Percentiles rank a stretch among this genome's conserved stretches.
Evolutionary conservation across 2,329 filamentous ascomycete genomes (phyloP).

Genomic region (Pseudogymnoascus sp.): DNA sequence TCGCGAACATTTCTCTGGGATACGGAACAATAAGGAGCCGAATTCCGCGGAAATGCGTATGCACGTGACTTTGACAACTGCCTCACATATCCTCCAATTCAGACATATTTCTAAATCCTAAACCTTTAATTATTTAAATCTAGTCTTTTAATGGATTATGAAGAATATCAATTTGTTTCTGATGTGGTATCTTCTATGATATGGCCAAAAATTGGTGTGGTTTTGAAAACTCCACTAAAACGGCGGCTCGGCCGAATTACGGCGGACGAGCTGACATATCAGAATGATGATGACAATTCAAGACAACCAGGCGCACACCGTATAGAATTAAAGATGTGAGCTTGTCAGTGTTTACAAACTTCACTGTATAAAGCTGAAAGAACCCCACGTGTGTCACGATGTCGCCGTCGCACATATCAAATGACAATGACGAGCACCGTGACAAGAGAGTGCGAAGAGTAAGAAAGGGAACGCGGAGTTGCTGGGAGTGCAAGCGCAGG

Average conservation of each 20-base stretch:
- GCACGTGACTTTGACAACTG: background rate
- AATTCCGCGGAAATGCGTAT: background rate
- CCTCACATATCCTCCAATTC: background rate
- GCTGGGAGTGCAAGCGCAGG: slow-evolving; percentile 51
- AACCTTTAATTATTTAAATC: background rate
- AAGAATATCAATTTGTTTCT: background rate
- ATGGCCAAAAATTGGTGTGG: background rate
- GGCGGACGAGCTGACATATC: slow-evolving; percentile 2
- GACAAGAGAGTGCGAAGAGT: slow-evolving; percentile 19
- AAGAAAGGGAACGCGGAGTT: slow-evolving; percentile 46
- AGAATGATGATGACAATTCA: slow-evolving; percentile 2
- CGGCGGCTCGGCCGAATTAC: background rate
- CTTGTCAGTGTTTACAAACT: background rate
- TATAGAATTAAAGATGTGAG: background rate
- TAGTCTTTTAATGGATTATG: background rate
- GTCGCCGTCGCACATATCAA: background rate
- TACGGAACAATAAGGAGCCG: background rate
- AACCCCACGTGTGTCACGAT: background rate
- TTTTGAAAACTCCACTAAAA: background rate
- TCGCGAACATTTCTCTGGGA: slow-evolving; percentile 5
- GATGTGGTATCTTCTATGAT: background rate
- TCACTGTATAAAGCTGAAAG: background rate
- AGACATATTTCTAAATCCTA: background rate
- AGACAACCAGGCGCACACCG: background rate
- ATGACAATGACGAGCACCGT: slow-evolving; percentile 18